phyloP scores from a whole-genome alignment of 805 yeast species.

The Ogataea zsoltii region DNA sequence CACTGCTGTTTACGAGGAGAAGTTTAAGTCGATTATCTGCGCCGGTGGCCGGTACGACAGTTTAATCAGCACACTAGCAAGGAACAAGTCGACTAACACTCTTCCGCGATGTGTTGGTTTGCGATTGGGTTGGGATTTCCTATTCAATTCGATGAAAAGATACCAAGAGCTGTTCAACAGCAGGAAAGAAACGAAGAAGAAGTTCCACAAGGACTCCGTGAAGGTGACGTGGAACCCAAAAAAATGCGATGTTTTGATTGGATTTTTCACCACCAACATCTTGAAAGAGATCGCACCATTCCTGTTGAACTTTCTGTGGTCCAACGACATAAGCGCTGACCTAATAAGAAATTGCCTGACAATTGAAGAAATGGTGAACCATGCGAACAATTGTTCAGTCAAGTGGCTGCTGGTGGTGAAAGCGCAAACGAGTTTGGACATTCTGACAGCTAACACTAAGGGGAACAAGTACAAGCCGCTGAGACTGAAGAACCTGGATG shows the following conservation, averaged over 20 bases:
- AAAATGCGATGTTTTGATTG: conserved; percentile 80
- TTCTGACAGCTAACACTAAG: conserved; percentile 18
- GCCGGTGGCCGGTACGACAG: conserved; percentile 95
- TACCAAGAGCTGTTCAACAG: conserved; percentile 40
- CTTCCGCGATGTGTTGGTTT: conserved; percentile 79
- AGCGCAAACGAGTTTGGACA: conserved; percentile 48
- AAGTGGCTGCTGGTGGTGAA: conserved; percentile 78
- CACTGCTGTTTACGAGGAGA: conserved; percentile 73
- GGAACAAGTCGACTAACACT: conserved; percentile 36
- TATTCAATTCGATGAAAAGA: conserved; percentile 51
- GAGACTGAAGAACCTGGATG: conserved; percentile 63
- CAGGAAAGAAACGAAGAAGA: conserved; percentile 31
- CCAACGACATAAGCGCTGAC: conserved; percentile 77
- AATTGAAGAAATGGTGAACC: conserved; percentile 63
- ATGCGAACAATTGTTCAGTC: conserved; percentile 69
- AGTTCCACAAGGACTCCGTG: conserved; percentile 32
- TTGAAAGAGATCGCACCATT: conserved; percentile 64
- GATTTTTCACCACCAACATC: conserved; percentile 60
- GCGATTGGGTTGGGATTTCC: conserved; percentile 72
- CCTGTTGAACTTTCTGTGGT: conserved; percentile 69
- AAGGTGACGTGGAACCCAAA: conserved; percentile 46
- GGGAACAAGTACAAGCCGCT: conserved; percentile 72
- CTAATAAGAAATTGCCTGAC: conserved; percentile 44
- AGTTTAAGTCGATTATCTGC: conserved; percentile 55
- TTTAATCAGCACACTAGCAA: conserved; percentile 65